phyloP scores from a whole-genome alignment of 2,329 filamentous ascomycete genomes.

The Penicillium sp. region DNA sequence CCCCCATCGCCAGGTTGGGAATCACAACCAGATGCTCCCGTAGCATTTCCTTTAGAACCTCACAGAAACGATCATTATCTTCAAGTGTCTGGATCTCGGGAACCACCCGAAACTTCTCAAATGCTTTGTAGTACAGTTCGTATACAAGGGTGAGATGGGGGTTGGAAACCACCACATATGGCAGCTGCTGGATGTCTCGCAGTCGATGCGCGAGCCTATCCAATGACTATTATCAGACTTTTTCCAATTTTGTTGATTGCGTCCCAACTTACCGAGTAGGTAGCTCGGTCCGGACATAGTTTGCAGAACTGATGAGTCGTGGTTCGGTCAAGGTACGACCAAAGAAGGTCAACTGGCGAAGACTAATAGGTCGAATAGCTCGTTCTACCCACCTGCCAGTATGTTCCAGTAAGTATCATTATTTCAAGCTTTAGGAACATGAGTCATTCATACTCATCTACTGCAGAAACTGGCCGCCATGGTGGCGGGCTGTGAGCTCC shows the following conservation, averaged over 20 bases:
- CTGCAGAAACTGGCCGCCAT: constrained; percentile 58
- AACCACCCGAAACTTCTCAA: constrained; percentile 82
- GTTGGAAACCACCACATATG: constrained; percentile 95
- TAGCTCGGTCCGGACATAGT: constrained; percentile 94
- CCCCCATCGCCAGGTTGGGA: constrained; percentile 88
- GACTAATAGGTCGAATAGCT: constrained; percentile 89
- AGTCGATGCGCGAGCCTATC: constrained; percentile 83
- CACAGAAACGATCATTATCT: constrained; percentile 86
- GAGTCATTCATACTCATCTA: constrained; percentile 55
- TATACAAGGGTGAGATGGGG: constrained; percentile 91
- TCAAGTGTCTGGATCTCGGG: constrained; percentile 80
- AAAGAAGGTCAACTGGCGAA: constrained; percentile 96
- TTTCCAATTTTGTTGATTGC: not conserved
- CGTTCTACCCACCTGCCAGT: constrained; percentile 78
- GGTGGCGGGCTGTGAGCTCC: constrained; percentile 45
- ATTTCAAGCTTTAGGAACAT: constrained; percentile 4
- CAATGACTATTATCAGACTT: not conserved
- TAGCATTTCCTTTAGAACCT: constrained; percentile 73
- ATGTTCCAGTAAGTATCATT: constrained; percentile 14
- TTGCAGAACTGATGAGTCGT: constrained; percentile 87
- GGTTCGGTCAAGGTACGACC: constrained; percentile 88
- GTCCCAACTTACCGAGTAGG: constrained; percentile 64
- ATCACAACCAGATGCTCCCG: constrained; percentile 90
- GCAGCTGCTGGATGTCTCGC: constrained; percentile 93
- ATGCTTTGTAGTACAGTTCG: constrained; percentile 94